Conservation (phyloP, 2,329 filamentous ascomycete genomes). For the Hymenoscyphus albidus region DNA sequence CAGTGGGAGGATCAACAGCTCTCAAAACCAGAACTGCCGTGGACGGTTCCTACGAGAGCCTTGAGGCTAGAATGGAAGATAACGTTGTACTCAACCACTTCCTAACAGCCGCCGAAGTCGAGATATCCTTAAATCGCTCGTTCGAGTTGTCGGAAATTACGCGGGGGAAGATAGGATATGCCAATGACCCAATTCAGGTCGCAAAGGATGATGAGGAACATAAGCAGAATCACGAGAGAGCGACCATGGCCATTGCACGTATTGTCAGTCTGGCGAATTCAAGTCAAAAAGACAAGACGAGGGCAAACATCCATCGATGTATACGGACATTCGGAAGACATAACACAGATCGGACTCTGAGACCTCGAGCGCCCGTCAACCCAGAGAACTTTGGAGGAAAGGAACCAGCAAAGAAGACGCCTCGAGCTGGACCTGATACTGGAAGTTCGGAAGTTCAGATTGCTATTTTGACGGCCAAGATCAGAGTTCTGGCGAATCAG, state of each 20-base stretch:
- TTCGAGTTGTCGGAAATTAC: slow-evolving; percentile 62
- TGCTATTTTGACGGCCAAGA: slow-evolving; percentile 91
- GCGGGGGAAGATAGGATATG: slow-evolving; percentile 28
- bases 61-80: slow-evolving; percentile 42
- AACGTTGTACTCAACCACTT: slow-evolving; percentile 70
- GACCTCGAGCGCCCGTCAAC: slow-evolving; percentile 37
- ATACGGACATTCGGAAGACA: slow-evolving; percentile 88
- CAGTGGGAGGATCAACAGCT: slow-evolving; percentile 39
- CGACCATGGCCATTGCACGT: slow-evolving; percentile 70
- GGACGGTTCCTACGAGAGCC: slow-evolving; percentile 43
- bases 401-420: slow-evolving; percentile 42
- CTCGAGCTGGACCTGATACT: slow-evolving; percentile 84
- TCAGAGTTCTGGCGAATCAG: slow-evolving; percentile 71
- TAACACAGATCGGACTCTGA: slow-evolving; percentile 71
- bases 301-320: slow-evolving; percentile 80
- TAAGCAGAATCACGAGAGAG: slow-evolving; percentile 58
- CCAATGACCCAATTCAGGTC: slow-evolving; percentile 37
- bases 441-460: slow-evolving; percentile 97
- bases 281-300: slow-evolving; percentile 71
- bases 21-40: slow-evolving; percentile 23
- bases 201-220: slow-evolving; percentile 43
- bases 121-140: slow-evolving; percentile 62
- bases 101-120: slow-evolving; percentile 63
- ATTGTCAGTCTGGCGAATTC: slow-evolving; percentile 76
- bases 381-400: slow-evolving; percentile 18